A percentile compares a stretch with the other conserved stretches of the same genome.
Evolutionary conservation across 495 filamentous ascomycete genomes (phyloP).

Genomic region (Paragyromitra xinjiangensis): DNA sequence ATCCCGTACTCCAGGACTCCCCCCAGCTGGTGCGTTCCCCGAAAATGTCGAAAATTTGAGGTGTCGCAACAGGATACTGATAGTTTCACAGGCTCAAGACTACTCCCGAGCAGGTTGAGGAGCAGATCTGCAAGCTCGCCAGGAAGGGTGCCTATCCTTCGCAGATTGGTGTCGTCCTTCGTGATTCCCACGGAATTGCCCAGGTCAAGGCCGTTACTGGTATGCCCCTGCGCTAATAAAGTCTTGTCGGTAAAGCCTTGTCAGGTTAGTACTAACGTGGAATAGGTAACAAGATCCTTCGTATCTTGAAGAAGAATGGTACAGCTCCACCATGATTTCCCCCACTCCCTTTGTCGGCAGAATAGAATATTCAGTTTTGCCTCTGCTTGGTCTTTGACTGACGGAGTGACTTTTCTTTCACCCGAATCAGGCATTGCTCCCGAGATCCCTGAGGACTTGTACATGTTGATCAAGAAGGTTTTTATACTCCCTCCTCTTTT

Average conservation of each 20-base stretch:
- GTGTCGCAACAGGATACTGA: constrained; percentile 4
- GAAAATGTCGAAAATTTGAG: constrained; percentile 68
- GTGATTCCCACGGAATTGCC: constrained; percentile 95
- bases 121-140: constrained; percentile 98
- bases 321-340: constrained; percentile 63
- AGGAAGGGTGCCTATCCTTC: constrained; percentile 96
- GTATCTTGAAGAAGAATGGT: constrained; percentile 96
- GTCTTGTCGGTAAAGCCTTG: neutral
- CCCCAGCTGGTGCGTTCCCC: constrained; percentile 79
- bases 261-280: constrained; percentile 5
- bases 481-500: neutral
- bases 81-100: constrained; percentile 49
- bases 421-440: constrained; percentile 86
- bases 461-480: constrained; percentile 99
- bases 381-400: constrained; percentile 98
- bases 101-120: constrained; percentile 80
- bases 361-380: constrained; percentile 62
- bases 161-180: constrained; percentile 97
- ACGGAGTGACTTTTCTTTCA: constrained; percentile 79
- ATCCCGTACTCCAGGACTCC: constrained; percentile 94
- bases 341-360: neutral
- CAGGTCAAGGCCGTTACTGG: constrained; percentile 97
- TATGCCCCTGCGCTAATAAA: constrained; percentile 61
- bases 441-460: constrained; percentile 96
- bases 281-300: constrained; percentile 97